Evolutionary conservation across 257 asterid species (phyloP), one percentile per base, ranked within the genome.

Genomic region (Schizonepeta tenuifolia): DNA sequence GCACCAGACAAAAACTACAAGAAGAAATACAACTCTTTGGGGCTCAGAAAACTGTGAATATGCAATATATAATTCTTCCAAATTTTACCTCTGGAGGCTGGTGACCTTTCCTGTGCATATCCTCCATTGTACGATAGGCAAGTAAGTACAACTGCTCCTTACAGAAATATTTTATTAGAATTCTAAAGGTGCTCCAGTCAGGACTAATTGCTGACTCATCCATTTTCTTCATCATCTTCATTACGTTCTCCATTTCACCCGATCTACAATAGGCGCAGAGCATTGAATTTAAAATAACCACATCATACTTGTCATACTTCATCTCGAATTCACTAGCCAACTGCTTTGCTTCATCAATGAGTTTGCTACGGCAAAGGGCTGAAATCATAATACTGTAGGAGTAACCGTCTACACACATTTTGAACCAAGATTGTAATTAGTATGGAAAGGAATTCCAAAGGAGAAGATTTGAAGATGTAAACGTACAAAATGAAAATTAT

Each of bases 351-450:
- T 91, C 98, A 86, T 89, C 87, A 68, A 94, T 67, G 76, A 79
- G 86, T 71, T 91, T 86, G 65, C 74, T n/a, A 36, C 92, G 97
- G 75, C 96, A 91, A 75, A 88, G 85, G 73, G 97, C 96, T 40
- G 97, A 83, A 75, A 94, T 94, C 98, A 94, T 91, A 60, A 94
- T 94, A 78, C 96, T 91, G 82, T 94, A 88, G 87, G 93, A 89
- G 83, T 84, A 94, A 64, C 98, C 98, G 60, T 88, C 98, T 94
- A 80, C 84, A 78, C 44, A 68, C 61, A 69, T 67, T 56, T 78
- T 65, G 65, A 71, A 77, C 55, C 67, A 65, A 65, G 46, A 77
- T 65, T 64, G 71, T 22, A 49, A 70, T 75, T 63, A 75, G 80
- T 26, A 62, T 17, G 76, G 55, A 58, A 65, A 72, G 54, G 28